Base-by-base conservation (phyloP, 345 rosid genomes). In the Clausena lansium region DNA sequence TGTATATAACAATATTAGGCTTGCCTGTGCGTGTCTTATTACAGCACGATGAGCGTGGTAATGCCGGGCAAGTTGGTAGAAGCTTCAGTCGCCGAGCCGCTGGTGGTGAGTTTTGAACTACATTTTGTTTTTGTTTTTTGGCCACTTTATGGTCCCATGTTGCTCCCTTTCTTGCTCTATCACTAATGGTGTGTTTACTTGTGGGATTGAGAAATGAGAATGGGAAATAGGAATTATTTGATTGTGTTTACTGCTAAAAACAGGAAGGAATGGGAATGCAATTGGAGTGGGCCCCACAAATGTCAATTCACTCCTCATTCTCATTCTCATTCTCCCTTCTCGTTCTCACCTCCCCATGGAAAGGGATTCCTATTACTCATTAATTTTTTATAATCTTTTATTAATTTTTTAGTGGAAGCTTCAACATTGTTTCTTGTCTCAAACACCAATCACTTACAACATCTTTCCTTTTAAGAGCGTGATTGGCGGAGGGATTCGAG, bases 31-130 rank as follows among this genome's bases (percentile, higher is more conserved):
- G 63, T 93, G 89, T 93, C 85, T 91, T 87, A 78, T 91, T 87
- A 91, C 93, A 97, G 99, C 95, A 88, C 33, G 94, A 94, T 87
- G 97, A 89, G 77, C 95, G 88, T 77, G 86, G 84, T 88, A 85
- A 35, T 84, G 82, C 89, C 50, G 79, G 88, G 78, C 93, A 84
- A 85, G 93, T 67, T 82, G 95, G 88, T 84, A 89, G 90, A 85
- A 85, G 89, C 86, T 85, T 81, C 77, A 82, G 83, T 41, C 83
- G 78, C 35, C 82, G 89, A 86, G 81, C 81, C 27, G 82, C 86
- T 84, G 68, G 80, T 55, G 99, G 98, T 97, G 78, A 84, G 84
- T 84, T 73, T 36, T 50, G 30, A 75, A 50, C 22, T 17, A 19
- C 22, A 52, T 17, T 52, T 17, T 52, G 0, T 17, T 52, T 52